Evolutionary conservation across 169 alveolate species (phyloP), one percentile per base, ranked within the genome.

Genomic region (Plasmodium chabaudi): DNA sequence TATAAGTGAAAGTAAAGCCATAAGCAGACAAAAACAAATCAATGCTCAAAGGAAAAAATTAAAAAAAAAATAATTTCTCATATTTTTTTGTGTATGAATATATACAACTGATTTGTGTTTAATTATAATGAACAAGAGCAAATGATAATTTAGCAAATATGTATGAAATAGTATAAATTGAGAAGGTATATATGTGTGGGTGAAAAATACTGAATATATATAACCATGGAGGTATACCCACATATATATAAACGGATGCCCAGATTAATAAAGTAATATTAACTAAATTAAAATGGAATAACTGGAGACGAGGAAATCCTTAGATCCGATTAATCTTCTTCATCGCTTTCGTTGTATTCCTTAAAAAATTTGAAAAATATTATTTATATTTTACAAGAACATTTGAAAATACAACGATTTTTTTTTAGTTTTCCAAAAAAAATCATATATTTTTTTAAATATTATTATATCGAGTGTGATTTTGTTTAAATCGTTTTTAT

Each of bases 11-110:
- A 92, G 92, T 86, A 93, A 93, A 61, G 94, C 94, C 17, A 46
- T 93, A 59, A 92, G 94, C 17, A 68, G 95, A 42, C 96, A 93
- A 72, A 93, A 93, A 60, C 96, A 93, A 77, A 94, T 94, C 23
- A 91, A 93, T 71, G 34, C 93, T 73, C 87, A 90, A 46, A 90
- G 93, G 55, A 72, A 89, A 61, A 93, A 92, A 47, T 86, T 68
- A 59, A 92, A 92, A 69, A 69, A 72, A 59, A 90, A 90, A 75
- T 72, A 84, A 67, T 17, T 46, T 44, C 2, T 10, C 25, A 21
- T 67, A 13, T 5, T 67, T 57, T 12, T 56, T 15, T 15, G 10
- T 12, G 34, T n/a, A 42, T 17, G 10, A 10, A 57, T 57, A 57
- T 57, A 17, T 57, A 57, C 65, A 57, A 6, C 59, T 13, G n/a